Evolutionary conservation across 768 basidiomycete species (phyloP).

Genomic region (Pulveroboletus sp.): DNA sequence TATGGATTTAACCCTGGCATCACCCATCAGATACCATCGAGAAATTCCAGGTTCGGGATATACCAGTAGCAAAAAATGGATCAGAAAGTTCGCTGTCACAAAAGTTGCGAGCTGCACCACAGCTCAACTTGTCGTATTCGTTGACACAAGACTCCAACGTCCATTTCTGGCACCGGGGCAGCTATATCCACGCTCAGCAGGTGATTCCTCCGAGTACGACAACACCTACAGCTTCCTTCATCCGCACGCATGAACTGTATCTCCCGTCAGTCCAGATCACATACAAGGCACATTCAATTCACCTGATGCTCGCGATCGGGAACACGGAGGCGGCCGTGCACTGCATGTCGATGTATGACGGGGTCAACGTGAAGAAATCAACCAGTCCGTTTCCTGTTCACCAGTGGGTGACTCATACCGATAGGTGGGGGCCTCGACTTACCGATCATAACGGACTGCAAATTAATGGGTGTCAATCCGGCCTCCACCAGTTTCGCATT

Average conservation of each 20-base stretch:
- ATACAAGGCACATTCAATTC: background rate
- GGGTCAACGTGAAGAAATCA: slow-evolving; percentile 35
- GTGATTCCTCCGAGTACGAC: background rate
- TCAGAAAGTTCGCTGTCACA: slow-evolving; percentile 46
- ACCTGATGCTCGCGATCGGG: slow-evolving; percentile 39
- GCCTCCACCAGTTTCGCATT: slow-evolving; percentile 38
- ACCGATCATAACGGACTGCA: slow-evolving; percentile 49
- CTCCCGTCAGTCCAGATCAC: background rate
- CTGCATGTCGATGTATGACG: slow-evolving; percentile 48
- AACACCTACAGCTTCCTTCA: slow-evolving; percentile 38
- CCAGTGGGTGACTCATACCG: background rate
- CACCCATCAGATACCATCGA: background rate
- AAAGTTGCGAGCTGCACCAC: slow-evolving; percentile 61
- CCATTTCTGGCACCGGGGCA: slow-evolving; percentile 65
- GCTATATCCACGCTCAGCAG: slow-evolving; percentile 33
- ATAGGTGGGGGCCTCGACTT: slow-evolving; percentile 1
- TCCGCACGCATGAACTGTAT: slow-evolving; percentile 34
- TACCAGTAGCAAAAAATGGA: slow-evolving; percentile 32
- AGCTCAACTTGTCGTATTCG: slow-evolving; percentile 61
- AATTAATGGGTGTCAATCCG: slow-evolving; percentile 47
- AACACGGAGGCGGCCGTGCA: slow-evolving; percentile 49
- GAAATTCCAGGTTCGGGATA: slow-evolving; percentile 8
- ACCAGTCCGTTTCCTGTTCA: slow-evolving; percentile 41
- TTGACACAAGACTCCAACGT: slow-evolving; percentile 59
- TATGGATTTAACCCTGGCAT: slow-evolving; percentile 51